Evolutionary conservation across 2,329 filamentous ascomycete genomes (phyloP).

Genomic region (Diaporthe citriasiana): DNA sequence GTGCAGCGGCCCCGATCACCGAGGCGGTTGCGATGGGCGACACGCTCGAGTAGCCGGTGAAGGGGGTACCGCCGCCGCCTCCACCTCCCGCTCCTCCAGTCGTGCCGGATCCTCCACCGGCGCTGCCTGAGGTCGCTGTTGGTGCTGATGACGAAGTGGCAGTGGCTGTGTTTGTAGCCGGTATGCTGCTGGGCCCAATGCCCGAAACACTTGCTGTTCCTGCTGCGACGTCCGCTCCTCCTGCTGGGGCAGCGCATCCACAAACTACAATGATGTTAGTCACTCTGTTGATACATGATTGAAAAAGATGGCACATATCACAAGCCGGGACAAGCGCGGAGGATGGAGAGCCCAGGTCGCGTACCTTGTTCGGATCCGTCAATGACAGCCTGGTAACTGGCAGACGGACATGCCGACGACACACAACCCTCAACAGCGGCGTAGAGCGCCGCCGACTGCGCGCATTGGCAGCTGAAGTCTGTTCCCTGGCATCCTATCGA

Average conservation of each 20-base stretch:
- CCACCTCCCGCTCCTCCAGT: neutral
- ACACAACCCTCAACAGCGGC: conserved; percentile 53
- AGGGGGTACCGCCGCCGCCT: conserved; percentile 25
- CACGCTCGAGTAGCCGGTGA: conserved; percentile 40
- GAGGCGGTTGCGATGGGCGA: conserved; percentile 40
- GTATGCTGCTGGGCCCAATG: neutral
- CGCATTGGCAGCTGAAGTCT: conserved; percentile 52
- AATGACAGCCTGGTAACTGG: conserved; percentile 50
- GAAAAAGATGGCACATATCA: neutral
- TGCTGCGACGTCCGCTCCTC: conserved; percentile 1
- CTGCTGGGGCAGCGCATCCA: conserved; percentile 37
- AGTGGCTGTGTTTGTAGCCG: conserved; percentile 33
- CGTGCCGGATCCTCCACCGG: conserved; percentile 10
- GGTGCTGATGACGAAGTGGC: neutral
- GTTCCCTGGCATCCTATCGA: conserved; percentile 49
- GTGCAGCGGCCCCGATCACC: conserved; percentile 35
- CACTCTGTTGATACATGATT: neutral
- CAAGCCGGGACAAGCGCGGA: neutral
- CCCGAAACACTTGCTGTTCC: conserved; percentile 37
- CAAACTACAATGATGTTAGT: conserved; percentile 35
- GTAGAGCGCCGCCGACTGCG: conserved; percentile 49
- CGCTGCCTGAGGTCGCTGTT: neutral
- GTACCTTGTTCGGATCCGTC: conserved; percentile 49
- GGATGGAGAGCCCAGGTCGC: conserved; percentile 10
- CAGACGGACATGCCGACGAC: conserved; percentile 45